Conservation (phyloP, 2,329 filamentous ascomycete species). For the Aspergillus caelatus region DNA sequence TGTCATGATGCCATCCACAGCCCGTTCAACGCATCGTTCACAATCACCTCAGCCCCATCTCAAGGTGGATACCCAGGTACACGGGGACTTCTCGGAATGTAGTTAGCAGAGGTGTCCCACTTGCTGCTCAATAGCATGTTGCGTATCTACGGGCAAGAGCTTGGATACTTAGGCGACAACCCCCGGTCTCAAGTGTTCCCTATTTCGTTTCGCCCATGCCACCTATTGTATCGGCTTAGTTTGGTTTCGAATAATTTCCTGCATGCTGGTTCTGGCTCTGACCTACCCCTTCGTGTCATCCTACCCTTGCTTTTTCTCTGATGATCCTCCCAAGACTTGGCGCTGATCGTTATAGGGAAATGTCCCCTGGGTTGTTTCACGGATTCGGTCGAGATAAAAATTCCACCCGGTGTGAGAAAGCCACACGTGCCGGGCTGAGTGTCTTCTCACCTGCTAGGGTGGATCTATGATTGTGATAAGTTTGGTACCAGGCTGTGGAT, state of each 20-base stretch:
- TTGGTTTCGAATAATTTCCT: not conserved
- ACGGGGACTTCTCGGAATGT: not conserved
- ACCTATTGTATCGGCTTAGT: not conserved
- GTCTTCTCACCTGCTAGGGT: not conserved
- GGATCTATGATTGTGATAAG: not conserved
- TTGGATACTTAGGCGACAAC: not conserved
- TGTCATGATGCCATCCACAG: not conserved
- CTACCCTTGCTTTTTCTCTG: not conserved
- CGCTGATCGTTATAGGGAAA: conserved; percentile 1
- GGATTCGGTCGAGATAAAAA: not conserved
- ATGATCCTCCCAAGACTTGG: conserved; percentile 1
- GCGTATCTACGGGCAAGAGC: not conserved
- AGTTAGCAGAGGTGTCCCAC: not conserved
- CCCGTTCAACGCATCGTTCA: not conserved
- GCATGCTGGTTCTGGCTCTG: not conserved
- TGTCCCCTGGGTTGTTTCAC: not conserved
- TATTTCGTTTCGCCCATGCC: not conserved
- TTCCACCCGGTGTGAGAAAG: not conserved
- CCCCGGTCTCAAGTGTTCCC: not conserved
- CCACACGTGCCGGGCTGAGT: not conserved
- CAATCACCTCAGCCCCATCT: not conserved
- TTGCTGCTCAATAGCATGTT: not conserved
- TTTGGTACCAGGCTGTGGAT: not conserved
- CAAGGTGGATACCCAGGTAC: not conserved
- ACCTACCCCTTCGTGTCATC: not conserved